Percentiles rank a stretch among this genome's conserved stretches.
Evolutionary conservation across 176 grass and related monocot species (phyloP).

Genomic region (Puya raimondii): DNA sequence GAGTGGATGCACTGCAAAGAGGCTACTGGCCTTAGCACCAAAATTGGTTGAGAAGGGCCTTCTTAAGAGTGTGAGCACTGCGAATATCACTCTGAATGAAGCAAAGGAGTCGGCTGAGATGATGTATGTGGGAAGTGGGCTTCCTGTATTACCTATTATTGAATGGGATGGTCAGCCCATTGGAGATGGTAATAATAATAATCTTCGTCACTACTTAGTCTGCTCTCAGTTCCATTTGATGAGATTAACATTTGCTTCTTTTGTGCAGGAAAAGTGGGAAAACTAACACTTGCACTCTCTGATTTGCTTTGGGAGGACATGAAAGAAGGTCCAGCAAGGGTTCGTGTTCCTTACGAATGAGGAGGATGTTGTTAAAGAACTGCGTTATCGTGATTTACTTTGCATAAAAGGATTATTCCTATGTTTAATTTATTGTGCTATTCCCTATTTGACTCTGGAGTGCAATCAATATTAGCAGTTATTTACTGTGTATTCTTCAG

Average conservation of each 20-base stretch:
- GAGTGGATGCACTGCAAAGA: constrained; percentile 62
- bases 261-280: constrained; percentile 65
- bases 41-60: constrained; percentile 38
- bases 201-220: neutral
- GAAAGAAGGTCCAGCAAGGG: constrained; percentile 58
- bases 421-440: neutral
- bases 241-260: neutral
- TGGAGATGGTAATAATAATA: constrained; percentile 49
- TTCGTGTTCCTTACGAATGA: constrained; percentile 48
- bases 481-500: neutral
- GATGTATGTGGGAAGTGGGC: constrained; percentile 76
- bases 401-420: neutral
- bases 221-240: neutral
- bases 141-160: constrained; percentile 51
- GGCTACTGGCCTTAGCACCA: constrained; percentile 48
- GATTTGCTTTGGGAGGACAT: constrained; percentile 90
- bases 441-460: neutral
- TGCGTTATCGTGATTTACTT: neutral
- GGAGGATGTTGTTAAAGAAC: neutral
- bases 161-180: constrained; percentile 69
- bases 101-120: constrained; percentile 53
- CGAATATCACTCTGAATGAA: constrained; percentile 29
- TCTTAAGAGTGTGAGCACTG: constrained; percentile 25
- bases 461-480: neutral
- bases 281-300: constrained; percentile 55